A percentile compares a stretch with the other conserved stretches of the same genome.
Evolutionary conservation across 2,329 filamentous ascomycete species (phyloP).

Genomic region (Penicillium sp.): DNA sequence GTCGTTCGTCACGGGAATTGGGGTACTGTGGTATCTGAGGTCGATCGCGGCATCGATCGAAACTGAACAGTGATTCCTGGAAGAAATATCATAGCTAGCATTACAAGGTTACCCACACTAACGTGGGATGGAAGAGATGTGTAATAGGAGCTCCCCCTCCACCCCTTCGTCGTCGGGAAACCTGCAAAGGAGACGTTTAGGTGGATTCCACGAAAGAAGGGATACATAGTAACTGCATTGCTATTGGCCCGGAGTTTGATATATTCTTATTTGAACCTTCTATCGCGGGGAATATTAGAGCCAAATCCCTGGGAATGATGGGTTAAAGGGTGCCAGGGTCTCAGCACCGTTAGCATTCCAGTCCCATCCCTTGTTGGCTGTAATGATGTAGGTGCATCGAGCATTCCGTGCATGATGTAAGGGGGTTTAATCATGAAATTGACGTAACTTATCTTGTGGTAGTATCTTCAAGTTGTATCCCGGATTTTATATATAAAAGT

Average conservation of each 20-base stretch:
- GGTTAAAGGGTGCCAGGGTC: not conserved
- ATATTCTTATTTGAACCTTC: not conserved
- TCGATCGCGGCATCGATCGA: not conserved
- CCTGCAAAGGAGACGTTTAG: not conserved
- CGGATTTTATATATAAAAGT: not conserved
- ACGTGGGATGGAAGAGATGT: not conserved
- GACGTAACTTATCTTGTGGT: not conserved
- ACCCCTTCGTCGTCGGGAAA: not conserved
- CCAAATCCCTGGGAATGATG: conserved; percentile 6
- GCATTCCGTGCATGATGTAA: conserved; percentile 5
- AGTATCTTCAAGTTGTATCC: not conserved
- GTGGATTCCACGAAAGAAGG: conserved; percentile 7
- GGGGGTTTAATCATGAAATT: not conserved
- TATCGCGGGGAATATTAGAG: not conserved
- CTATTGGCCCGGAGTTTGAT: not conserved
- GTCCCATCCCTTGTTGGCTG: conserved; percentile 2
- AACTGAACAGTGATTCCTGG: not conserved
- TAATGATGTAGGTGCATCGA: not conserved
- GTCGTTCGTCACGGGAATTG: not conserved
- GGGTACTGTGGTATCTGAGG: not conserved
- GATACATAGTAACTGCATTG: not conserved
- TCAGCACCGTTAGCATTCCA: not conserved
- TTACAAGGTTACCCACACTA: not conserved
- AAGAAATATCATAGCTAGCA: conserved; percentile 4
- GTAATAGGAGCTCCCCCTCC: not conserved